Percentiles rank a stretch among this genome's conserved stretches.
Evolutionary conservation across 768 basidiomycete genomes (phyloP).

Genomic region (Phanerochaete carnosa): DNA sequence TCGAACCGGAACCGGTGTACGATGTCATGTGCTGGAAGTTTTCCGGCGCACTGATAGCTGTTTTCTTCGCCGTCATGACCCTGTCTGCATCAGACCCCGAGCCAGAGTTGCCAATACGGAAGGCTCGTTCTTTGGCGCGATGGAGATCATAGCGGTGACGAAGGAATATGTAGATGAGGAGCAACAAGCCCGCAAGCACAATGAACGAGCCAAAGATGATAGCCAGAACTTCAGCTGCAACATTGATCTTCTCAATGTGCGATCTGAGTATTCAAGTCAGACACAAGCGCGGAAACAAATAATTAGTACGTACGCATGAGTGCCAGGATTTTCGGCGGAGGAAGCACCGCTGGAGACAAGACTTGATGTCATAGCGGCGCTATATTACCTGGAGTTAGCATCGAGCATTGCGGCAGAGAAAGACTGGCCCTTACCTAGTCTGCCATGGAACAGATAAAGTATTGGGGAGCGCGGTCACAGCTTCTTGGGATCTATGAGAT

Average conservation of each 20-base stretch:
- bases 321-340: neutral
- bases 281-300: neutral
- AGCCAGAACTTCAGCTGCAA: constrained; percentile 14
- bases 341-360: neutral
- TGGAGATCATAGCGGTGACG: constrained; percentile 11
- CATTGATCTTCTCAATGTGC: neutral
- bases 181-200: constrained; percentile 13
- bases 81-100: neutral
- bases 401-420: neutral
- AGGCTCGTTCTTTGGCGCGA: constrained; percentile 18
- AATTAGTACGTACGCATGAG: neutral
- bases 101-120: constrained; percentile 14
- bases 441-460: neutral
- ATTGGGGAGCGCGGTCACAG: neutral
- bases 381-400: neutral
- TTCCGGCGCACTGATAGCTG: neutral
- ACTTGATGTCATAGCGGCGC: neutral
- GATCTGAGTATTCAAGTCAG: neutral
- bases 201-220: constrained; percentile 20
- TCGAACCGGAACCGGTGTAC: neutral
- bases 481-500: neutral
- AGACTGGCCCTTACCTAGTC: neutral
- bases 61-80: neutral
- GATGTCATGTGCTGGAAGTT: neutral
- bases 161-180: constrained; percentile 15